Base-by-base conservation (phyloP, 176 grass and related monocot species). In the Bothriochloa decipiens region DNA sequence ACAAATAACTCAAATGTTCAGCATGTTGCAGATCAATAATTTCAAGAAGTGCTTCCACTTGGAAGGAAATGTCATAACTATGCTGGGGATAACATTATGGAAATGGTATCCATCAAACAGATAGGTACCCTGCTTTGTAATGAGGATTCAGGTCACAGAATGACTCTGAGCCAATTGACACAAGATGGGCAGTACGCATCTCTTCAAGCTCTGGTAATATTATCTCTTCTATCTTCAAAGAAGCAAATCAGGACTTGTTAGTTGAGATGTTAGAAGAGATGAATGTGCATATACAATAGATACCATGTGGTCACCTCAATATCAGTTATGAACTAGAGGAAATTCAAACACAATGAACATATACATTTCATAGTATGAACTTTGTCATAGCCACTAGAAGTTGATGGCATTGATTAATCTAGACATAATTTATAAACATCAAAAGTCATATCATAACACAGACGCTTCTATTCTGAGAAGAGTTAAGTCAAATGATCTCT, bases 131-230 rank as follows among this genome's bases (percentile, higher is more conserved):
- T 43, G 86, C 84, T 85, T 72, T 86, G 86, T 87, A 96, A 92
- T 94, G 80, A 84, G 96, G 78, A 82, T 86, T 95, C 77, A 99
- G 69, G 45, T 88, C 81, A 18, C 81, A 92, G 26, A 99, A 83
- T 83, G 96, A 70, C 79, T 99, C 96, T 81, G 89, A 92, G 61
- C 96, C 96, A 93, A 99, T 99, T 33, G 96, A 96, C 28, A 99
- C 86, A 65, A 99, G 0, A 94, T 99, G 96, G 47, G 96, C 93
- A 65, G 91, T 87, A 50, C 86, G 89, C 96, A 99, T 99, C 84
- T 96, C 96, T 67, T 99, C 93, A 69, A 99, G 86, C 75, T 99
- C 96, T 84, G 96, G 96, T 75, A 99, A 90, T 84, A 89, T 85
- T 93, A 99, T 99, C 76, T 99, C 96, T 88, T 84, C 80, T 58